A percentile compares a stretch with the other conserved stretches of the same genome.
These are phyloP conservation scores for Microstroma glucosiphilum DNA, from an alignment of 1,284 basidiomycete species.

Conservation along the genomic window DNA sequence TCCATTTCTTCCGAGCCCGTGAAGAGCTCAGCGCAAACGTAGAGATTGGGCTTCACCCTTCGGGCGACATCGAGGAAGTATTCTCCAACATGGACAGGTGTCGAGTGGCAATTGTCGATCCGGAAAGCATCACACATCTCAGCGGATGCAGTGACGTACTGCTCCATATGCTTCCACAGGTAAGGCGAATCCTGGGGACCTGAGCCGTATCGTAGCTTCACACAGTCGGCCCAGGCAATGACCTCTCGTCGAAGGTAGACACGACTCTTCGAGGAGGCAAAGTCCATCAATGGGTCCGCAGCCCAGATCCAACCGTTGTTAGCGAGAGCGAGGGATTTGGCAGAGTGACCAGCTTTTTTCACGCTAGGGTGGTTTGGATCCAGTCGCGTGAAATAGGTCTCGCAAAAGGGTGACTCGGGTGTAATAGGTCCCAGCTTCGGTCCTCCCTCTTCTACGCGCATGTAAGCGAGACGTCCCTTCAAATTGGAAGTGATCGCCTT, in stretches of 20 bases:
- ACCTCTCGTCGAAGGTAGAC: conserved; percentile 91
- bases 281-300: conserved; percentile 88
- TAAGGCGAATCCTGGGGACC: conserved; percentile 68
- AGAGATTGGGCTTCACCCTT: conserved; percentile 79
- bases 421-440: conserved; percentile 38
- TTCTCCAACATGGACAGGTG: conserved; percentile 86
- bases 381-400: conserved; percentile 43
- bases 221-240: conserved; percentile 95
- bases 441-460: conserved; percentile 33
- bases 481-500: conserved; percentile 37
- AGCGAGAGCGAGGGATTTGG: conserved; percentile 66
- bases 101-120: conserved; percentile 97
- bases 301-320: conserved; percentile 99
- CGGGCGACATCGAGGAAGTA: conserved; percentile 85
- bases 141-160: conserved; percentile 65
- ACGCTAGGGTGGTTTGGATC: conserved; percentile 31
- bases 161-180: conserved; percentile 89
- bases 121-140: conserved; percentile 85
- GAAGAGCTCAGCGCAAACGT: conserved; percentile 93
- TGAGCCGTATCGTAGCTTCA: conserved; percentile 80
- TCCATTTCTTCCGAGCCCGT: conserved; percentile 86
- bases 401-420: conserved; percentile 28
- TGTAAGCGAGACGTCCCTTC: conserved; percentile 34
- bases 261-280: conserved; percentile 89
- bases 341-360: conserved; percentile 59